These are phyloP conservation scores for Arctostaphylos glauca DNA, from an alignment of 148 eudicot genomes.

Conservation along the genomic window DNA sequence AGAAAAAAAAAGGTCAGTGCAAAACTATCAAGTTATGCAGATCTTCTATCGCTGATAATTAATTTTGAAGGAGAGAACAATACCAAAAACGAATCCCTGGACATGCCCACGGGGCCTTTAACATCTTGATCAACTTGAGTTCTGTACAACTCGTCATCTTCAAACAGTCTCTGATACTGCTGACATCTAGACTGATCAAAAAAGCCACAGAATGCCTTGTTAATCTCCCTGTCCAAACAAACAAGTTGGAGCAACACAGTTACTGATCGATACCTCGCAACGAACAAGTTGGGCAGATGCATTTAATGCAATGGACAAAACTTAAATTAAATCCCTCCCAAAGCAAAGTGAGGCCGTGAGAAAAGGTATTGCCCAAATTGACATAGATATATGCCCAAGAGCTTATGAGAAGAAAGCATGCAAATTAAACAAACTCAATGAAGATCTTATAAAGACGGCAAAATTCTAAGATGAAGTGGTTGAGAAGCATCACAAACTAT, in stretches of 20 bases:
- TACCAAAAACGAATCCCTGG: slow-evolving; percentile 32
- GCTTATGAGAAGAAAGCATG: background rate
- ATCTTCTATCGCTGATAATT: background rate
- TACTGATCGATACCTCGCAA: background rate
- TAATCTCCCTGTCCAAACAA: slow-evolving; percentile 63
- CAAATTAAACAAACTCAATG: background rate
- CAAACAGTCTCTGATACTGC: slow-evolving; percentile 32
- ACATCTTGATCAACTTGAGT: slow-evolving; percentile 21
- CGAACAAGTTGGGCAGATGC: background rate
- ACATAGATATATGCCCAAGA: background rate
- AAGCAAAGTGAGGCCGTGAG: background rate
- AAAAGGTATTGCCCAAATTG: background rate
- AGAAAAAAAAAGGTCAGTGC: background rate
- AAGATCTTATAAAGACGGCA: background rate
- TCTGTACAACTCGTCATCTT: slow-evolving; percentile 18
- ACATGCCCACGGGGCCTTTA: slow-evolving; percentile 20
- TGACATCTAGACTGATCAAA: slow-evolving; percentile 40
- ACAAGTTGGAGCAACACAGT: background rate
- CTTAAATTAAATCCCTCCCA: slow-evolving; percentile 7
- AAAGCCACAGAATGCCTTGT: slow-evolving; percentile 96
- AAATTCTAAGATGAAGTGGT: background rate
- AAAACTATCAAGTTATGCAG: background rate
- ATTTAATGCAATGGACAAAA: background rate
- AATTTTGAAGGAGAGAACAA: slow-evolving; percentile 1
- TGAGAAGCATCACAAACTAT: background rate